Base-by-base conservation (phyloP, 495 filamentous ascomycete species). In the Chaetomium fimeti region DNA sequence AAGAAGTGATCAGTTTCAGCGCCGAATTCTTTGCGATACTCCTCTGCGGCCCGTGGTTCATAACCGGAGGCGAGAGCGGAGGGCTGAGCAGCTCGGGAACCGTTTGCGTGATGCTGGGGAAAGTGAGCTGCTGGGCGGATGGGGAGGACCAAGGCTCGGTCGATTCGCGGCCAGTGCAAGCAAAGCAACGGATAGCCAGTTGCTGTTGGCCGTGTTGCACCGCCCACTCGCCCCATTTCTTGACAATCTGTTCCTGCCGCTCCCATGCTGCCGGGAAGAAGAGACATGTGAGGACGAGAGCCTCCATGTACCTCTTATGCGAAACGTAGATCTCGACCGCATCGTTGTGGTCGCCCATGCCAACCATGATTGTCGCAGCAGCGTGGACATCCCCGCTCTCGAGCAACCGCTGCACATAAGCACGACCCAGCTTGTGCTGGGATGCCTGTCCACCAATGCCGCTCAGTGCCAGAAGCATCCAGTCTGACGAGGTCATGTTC, bases 301-400 rank as follows among this genome's bases (percentile, higher is more conserved):
- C 94, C 77, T 96, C 96, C 90, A 98, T 89, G 74, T 87, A 95
- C 75, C 85, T 86, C 71, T 89, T 91, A 64, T 91, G 91, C 22
- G 93, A 97, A 40, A 97, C 86, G 72, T 98, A 98, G 40, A 98
- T 90, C 73, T 98, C 94, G 65, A 98, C 89, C 0, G 95, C 94
- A 74, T 98, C 95, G 68, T 96, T 93, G 66, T 88, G 84, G 69
- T 97, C 93, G 9, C 92, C 95, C 69, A 98, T 84, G 18, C 92
- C 93, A 18, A 98, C 85, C 64, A 98, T 83, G 65, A 97, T 91
- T 11, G 95, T 90, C 27, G 91, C 91, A 11, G 95, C 90, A 0
- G 91, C 90, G 71, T 98, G 94, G 2, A 97, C 83, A 69, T 98
- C 94, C 47, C 91, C 92, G 67, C 88, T 88, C 72, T 96, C 91